Base-by-base conservation (phyloP, 2,329 filamentous ascomycete genomes). In the Ceratocystis ficicola region DNA sequence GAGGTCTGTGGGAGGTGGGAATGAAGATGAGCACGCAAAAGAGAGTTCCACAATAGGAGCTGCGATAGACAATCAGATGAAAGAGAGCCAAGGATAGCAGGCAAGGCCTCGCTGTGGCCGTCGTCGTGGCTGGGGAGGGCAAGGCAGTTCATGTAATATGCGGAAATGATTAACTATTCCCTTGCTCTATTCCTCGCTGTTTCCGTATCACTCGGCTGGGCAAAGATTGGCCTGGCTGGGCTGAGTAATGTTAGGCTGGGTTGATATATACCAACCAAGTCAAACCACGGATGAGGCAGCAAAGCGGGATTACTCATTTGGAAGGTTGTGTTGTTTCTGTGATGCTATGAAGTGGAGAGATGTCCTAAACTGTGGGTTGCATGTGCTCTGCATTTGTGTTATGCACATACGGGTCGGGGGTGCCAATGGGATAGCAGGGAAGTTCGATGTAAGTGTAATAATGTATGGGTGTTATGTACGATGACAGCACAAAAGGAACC, bases 21-120 rank as follows among this genome's bases (percentile, higher is more conserved):
- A 52, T 15, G 25, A 52, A 25, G 48, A n/a, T 52, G 48, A 5
- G n/a, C n/a, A 28, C 7, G 28, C 12, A 62, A 28, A 6, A 36
- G 44, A 17, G 7, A 66, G n/a, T 17, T 25, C 30, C 20, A 63
- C 20, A 20, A 50, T 32, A 28, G 60, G 22, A 50, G 32, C 44
- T 22, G 17, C 60, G 22, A 62, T 28, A 7, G 57, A 62, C 30
- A 41, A 46, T 50, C 52, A 57, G 57, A 66, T 28, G 60, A 66
- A 63, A 10, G 30, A 66, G 62, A 63, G 17, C 46, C 8, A 32
- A 36, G 10, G 32, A 36, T 36, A 36, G 32, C 32, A 36, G 36
- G 36, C 36, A 41, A 41, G 36, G 36, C 36, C 36, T 41, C 36
- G 36, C 36, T 41, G 36, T 41, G 10, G 4, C 12, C 36, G 10